Conservation (phyloP, 116 monocot species). For the Phalaenopsis hybrid region DNA sequence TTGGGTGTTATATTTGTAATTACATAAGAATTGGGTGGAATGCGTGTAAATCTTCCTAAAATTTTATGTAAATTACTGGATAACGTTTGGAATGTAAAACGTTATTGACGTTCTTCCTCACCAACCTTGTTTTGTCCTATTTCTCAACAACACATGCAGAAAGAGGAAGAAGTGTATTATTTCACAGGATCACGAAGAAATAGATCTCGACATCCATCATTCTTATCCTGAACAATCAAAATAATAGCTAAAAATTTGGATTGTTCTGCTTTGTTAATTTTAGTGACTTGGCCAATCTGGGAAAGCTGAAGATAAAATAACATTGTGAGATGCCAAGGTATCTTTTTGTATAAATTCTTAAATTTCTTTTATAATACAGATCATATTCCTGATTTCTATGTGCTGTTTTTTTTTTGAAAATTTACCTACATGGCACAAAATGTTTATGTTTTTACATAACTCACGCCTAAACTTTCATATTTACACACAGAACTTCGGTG, state of each 20-base stretch:
- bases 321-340: not conserved
- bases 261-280: not conserved
- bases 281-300: not conserved
- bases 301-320: not conserved
- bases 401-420: not conserved
- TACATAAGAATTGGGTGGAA: too few relatives aligned
- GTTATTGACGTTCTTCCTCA: too few relatives aligned
- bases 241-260: too few relatives aligned
- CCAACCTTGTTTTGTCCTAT: not conserved
- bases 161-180: not conserved
- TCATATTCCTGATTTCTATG: not conserved
- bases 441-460: too few relatives aligned
- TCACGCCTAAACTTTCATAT: too few relatives aligned
- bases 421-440: too few relatives aligned
- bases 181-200: not conserved
- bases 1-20: too few relatives aligned
- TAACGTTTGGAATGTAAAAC: too few relatives aligned
- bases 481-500: too few relatives aligned
- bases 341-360: not conserved
- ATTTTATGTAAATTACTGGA: too few relatives aligned
- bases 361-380: not conserved
- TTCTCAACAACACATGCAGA: not conserved
- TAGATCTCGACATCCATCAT: not conserved
- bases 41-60: too few relatives aligned
- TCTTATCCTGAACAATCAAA: not conserved